A percentile compares a stretch with the other conserved stretches of the same genome.
Evolutionary conservation across 2,329 filamentous ascomycete species (phyloP).

Genomic region (Clathrospora elynae): DNA sequence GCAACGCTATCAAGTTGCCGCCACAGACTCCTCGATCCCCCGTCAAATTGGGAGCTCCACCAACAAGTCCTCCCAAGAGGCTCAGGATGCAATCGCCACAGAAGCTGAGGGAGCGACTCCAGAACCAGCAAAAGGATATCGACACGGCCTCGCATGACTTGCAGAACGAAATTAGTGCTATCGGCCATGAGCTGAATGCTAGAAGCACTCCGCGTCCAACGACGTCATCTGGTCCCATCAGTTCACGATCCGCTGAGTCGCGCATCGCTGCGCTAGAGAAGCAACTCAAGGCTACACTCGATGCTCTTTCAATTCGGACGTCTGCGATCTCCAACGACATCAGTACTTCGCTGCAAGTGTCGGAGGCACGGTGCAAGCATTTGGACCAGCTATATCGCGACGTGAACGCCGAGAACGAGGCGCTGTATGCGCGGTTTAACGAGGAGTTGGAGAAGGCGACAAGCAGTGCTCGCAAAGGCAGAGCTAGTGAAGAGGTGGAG

Average conservation of each 20-base stretch:
- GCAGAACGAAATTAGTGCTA: constrained; percentile 76
- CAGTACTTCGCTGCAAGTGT: constrained; percentile 71
- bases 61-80: constrained; percentile 32
- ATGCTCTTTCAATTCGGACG: constrained; percentile 41
- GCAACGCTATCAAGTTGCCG: constrained; percentile 65
- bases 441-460: constrained; percentile 84
- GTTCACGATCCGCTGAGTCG: constrained; percentile 52
- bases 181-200: constrained; percentile 76
- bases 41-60: constrained; percentile 30
- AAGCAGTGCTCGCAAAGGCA: constrained; percentile 69
- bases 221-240: constrained; percentile 26
- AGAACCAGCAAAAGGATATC: constrained; percentile 77
- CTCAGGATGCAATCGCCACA: constrained; percentile 64
- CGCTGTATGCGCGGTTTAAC: constrained; percentile 90
- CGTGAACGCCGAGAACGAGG: constrained; percentile 86
- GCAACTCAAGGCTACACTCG: constrained; percentile 59
- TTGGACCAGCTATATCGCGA: constrained; percentile 91
- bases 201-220: constrained; percentile 40
- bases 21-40: constrained; percentile 45
- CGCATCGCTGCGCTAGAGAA: constrained; percentile 71
- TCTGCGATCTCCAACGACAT: constrained; percentile 69
- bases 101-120: constrained; percentile 78
- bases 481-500: constrained; percentile 79
- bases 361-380: constrained; percentile 77
- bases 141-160: constrained; percentile 71